Evolutionary conservation across 2,329 filamentous ascomycete genomes (phyloP).

Genomic region (Paecilomyces sp.): DNA sequence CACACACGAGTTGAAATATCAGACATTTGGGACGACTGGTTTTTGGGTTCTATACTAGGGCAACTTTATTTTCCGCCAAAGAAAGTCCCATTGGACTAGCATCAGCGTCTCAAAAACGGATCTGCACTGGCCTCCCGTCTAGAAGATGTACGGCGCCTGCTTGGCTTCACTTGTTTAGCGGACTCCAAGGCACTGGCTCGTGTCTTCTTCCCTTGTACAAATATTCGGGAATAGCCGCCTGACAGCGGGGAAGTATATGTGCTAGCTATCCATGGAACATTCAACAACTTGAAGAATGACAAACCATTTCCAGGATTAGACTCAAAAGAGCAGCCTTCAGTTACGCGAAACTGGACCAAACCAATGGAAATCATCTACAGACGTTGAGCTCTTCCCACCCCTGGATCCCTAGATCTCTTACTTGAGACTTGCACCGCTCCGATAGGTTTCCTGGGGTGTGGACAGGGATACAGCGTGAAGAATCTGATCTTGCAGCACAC

Average conservation of each 20-base stretch:
- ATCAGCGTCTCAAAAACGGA: neutral
- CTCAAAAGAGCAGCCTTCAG: neutral
- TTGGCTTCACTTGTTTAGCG: neutral
- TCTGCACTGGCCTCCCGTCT: neutral
- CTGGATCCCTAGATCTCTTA: neutral
- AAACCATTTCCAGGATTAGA: neutral
- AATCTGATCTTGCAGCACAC: neutral
- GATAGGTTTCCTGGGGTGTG: neutral
- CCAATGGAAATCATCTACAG: neutral
- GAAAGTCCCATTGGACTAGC: neutral
- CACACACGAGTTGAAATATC: neutral
- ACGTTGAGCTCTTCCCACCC: neutral
- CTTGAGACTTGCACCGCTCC: neutral
- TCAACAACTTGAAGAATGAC: neutral
- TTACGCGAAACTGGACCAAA: neutral
- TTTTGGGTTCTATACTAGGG: neutral
- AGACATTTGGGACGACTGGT: neutral
- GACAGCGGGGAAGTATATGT: neutral
- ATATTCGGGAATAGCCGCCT: neutral
- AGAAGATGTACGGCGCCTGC: neutral
- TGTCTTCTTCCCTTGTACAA: neutral
- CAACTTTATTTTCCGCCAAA: neutral
- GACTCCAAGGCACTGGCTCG: neutral
- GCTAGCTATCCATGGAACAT: neutral
- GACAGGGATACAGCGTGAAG: neutral